A percentile compares a stretch with the other conserved stretches of the same genome.
These are phyloP conservation scores for Lasiodiplodia theobromae DNA, from an alignment of 2,329 filamentous ascomycete species.

Conservation along the genomic window DNA sequence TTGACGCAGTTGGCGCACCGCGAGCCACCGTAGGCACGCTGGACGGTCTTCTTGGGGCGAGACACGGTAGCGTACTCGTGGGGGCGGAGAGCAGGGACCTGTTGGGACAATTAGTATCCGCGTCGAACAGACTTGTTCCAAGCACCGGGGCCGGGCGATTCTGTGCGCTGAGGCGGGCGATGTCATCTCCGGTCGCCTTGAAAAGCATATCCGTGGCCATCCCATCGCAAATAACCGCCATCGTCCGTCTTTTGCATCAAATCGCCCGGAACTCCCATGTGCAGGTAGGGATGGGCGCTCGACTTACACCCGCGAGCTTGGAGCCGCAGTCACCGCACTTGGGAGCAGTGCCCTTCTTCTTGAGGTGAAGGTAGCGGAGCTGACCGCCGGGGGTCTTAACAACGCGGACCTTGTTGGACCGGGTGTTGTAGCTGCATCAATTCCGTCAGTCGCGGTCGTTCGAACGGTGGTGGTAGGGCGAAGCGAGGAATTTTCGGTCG, in stretches of 20 bases:
- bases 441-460: constrained; percentile 31
- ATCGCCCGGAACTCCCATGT: not conserved
- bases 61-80: constrained; percentile 98
- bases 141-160: not conserved
- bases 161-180: not conserved
- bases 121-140: not conserved
- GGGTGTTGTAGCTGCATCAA: constrained; percentile 86
- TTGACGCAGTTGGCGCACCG: constrained; percentile 99
- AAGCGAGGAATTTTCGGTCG: constrained; percentile 10
- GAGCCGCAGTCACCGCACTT: constrained; percentile 93
- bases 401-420: constrained; percentile 90
- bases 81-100: constrained; percentile 96
- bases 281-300: not conserved
- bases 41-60: constrained; percentile 99
- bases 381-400: constrained; percentile 97
- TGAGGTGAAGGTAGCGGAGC: constrained; percentile 97
- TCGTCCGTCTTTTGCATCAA: not conserved
- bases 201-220: not conserved
- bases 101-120: constrained; percentile 27
- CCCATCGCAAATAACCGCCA: not conserved
- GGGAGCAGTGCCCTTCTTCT: constrained; percentile 97
- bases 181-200: not conserved
- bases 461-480: not conserved
- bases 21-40: constrained; percentile 97
- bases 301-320: constrained; percentile 97